A percentile compares a stretch with the other conserved stretches of the same genome.
These are phyloP conservation scores for Capronia americana DNA, from an alignment of 2,329 filamentous ascomycete species.

Conservation along the genomic window DNA sequence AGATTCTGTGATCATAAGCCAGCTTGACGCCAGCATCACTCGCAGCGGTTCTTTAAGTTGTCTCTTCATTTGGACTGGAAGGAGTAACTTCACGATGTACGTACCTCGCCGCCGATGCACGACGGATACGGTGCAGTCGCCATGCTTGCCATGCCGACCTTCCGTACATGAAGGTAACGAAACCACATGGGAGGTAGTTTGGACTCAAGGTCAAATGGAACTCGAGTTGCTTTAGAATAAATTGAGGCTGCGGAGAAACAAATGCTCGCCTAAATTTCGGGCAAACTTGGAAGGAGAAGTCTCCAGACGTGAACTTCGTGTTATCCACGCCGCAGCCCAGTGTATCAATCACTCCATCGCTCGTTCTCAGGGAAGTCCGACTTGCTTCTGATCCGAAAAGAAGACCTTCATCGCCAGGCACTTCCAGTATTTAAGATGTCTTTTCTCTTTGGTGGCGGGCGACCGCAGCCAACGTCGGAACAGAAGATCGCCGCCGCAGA, in stretches of 20 bases:
- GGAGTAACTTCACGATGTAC: conserved; percentile 44
- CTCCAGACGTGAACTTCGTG: conserved; percentile 7
- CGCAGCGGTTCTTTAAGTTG: conserved; percentile 70
- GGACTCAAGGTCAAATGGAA: neutral
- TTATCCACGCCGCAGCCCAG: neutral
- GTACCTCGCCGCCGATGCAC: conserved; percentile 32
- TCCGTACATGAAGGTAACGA: conserved; percentile 47
- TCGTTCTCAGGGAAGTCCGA: neutral
- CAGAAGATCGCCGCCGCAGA: conserved; percentile 98
- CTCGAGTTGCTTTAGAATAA: conserved; percentile 1
- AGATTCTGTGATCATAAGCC: conserved; percentile 54
- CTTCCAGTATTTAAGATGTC: conserved; percentile 59
- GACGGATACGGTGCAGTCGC: conserved; percentile 37
- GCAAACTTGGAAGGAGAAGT: conserved; percentile 16
- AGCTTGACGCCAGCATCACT: conserved; percentile 61
- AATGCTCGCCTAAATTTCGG: conserved; percentile 43
- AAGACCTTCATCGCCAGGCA: neutral
- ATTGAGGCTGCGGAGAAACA: conserved; percentile 12
- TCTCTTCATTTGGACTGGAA: conserved; percentile 50
- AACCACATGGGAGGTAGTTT: neutral
- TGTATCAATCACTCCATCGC: neutral
- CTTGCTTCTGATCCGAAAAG: neutral
- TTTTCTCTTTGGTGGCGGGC: conserved; percentile 71
- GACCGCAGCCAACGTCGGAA: conserved; percentile 87
- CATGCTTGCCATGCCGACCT: conserved; percentile 47